Evolutionary conservation across 495 filamentous ascomycete genomes (phyloP), one percentile per base, ranked within the genome.

Genomic region (Hypomontagnella submonticulosa): DNA sequence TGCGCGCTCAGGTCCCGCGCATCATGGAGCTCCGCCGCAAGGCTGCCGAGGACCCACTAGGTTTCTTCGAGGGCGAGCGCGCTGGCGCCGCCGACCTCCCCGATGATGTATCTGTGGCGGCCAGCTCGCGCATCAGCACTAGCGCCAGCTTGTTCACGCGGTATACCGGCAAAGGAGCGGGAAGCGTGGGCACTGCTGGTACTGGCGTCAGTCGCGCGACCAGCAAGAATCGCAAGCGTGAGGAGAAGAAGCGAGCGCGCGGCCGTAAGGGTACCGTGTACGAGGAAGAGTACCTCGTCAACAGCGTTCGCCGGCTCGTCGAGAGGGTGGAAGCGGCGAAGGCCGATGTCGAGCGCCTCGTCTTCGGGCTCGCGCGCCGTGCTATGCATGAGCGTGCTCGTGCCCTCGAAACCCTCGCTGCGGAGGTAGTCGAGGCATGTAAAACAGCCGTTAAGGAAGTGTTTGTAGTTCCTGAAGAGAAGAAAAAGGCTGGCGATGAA

Each of bases 231-330:
- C 84, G 92, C 12, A 81, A 87, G 12, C 81, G 91, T 12, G 95
- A 98, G 74, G 95, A 99, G 81, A 88, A 96, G 69, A 99, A 99
- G 85, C 85, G 92, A 5, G 95, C 95, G 0, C 83, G 91, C 20
- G 95, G 95, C 11, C 92, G 96, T 75, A 97, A 97, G 81, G 95
- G 95, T 12, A 97, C 89, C 40, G 89, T 99, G 4, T 99, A 98
- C 73, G 95, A 99, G 71, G 95, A 98, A 74, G 95, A 97, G 76
- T 98, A 99, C 73, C 82, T 99, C 9, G 87, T 97, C 42, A 94
- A 91, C 69, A 92, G 88, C 63, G 87, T 97, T 33, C 82, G 89
- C n/a, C 80, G 95, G 34, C 80, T 98, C 37, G 85, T 96, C 18
- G 92, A 97, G 71, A 82, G 93, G 15, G 85, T 97, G n/a, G 92